Percentiles rank a stretch among this genome's conserved stretches.
phyloP scores from a whole-genome alignment of 768 basidiomycete genomes.

The Pleurotus salmoneostramineus region DNA sequence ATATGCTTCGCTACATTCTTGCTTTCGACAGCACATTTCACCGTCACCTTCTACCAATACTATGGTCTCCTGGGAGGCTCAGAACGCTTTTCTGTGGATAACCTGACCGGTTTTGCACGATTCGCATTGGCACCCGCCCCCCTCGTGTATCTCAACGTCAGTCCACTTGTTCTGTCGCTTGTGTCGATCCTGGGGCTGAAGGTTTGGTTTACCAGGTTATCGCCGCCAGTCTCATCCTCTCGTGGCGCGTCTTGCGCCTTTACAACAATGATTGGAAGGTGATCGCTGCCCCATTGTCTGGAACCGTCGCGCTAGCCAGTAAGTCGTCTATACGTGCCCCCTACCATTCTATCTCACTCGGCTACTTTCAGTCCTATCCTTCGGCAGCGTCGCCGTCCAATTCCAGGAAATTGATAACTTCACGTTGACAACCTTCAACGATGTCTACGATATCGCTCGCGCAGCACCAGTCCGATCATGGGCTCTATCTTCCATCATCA shows the following conservation, averaged over 20 bases:
- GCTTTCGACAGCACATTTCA: conserved; percentile 1
- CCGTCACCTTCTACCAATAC: conserved; percentile 3
- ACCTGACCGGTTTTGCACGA: neutral
- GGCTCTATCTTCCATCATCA: neutral
- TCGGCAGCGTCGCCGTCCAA: neutral
- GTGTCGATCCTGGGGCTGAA: neutral
- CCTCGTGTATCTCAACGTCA: neutral
- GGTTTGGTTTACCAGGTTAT: neutral
- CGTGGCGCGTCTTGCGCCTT: neutral
- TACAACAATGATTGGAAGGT: neutral
- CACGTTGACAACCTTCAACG: neutral
- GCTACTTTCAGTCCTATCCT: neutral
- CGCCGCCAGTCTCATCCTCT: neutral
- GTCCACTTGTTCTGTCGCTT: neutral
- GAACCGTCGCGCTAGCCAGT: neutral
- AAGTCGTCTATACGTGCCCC: neutral
- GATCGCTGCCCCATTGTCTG: neutral
- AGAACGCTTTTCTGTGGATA: neutral
- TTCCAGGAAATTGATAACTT: neutral
- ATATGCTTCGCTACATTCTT: neutral
- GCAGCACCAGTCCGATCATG: neutral
- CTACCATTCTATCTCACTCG: neutral
- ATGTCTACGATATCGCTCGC: neutral
- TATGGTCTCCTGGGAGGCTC: neutral
- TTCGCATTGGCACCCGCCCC: neutral